These are phyloP conservation scores for Favolaschia claudopus DNA, from an alignment of 768 basidiomycete genomes.

Conservation along the genomic window DNA sequence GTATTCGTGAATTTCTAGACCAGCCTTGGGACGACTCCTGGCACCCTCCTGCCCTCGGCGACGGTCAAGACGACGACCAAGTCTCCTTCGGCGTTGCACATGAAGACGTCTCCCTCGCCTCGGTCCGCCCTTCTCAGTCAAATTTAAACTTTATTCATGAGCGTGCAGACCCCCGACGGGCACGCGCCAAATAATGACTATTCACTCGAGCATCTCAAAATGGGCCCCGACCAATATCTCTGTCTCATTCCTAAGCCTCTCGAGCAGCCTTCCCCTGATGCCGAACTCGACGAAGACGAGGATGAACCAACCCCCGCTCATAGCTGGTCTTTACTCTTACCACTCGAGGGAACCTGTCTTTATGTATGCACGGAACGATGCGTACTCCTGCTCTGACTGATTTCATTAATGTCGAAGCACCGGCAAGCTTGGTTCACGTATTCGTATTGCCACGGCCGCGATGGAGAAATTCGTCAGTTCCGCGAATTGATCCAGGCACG, in stretches of 20 bases:
- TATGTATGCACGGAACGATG: slow-evolving; percentile 67
- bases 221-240: slow-evolving; percentile 77
- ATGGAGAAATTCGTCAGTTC: slow-evolving; percentile 95
- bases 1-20: slow-evolving; percentile 79
- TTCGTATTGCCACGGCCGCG: slow-evolving; percentile 95
- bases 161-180: slow-evolving; percentile 29
- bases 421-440: slow-evolving; percentile 97
- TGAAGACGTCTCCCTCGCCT: slow-evolving; percentile 33
- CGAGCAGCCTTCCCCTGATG: slow-evolving; percentile 51
- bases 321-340: slow-evolving; percentile 84
- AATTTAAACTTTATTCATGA: slow-evolving; percentile 6
- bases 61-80: slow-evolving; percentile 50
- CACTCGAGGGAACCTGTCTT: slow-evolving; percentile 81
- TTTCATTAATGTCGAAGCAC: slow-evolving; percentile 58
- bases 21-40: slow-evolving; percentile 60
- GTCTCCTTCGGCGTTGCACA: slow-evolving; percentile 42
- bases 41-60: slow-evolving; percentile 55
- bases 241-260: slow-evolving; percentile 79
- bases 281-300: slow-evolving; percentile 64
- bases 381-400: slow-evolving; percentile 36
- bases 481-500: slow-evolving; percentile 77
- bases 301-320: slow-evolving; percentile 72
- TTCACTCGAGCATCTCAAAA: slow-evolving; percentile 76
- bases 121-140: slow-evolving; percentile 25
- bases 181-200: slow-evolving; percentile 49